Evolutionary conservation across 768 basidiomycete species (phyloP).

Genomic region (Lactifluus hygrophoroides): DNA sequence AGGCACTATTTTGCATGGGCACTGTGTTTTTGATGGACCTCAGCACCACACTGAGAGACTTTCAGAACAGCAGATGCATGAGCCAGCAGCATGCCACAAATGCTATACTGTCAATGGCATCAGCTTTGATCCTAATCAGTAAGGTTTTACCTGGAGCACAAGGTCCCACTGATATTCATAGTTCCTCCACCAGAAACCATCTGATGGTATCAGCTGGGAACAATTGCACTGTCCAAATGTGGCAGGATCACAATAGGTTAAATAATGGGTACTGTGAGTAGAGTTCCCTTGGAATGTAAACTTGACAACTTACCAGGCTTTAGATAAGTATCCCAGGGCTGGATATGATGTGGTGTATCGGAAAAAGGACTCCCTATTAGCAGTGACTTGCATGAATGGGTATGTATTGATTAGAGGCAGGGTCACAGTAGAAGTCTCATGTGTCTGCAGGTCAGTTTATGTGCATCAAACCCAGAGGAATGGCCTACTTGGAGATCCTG

Average conservation of each 20-base stretch:
- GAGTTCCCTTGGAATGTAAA: background rate
- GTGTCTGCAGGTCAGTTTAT: slow-evolving; percentile 3
- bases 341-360: slow-evolving; percentile 13
- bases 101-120: slow-evolving; percentile 17
- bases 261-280: background rate
- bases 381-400: slow-evolving; percentile 16
- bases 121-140: slow-evolving; percentile 20
- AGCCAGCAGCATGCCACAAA: slow-evolving; percentile 1
- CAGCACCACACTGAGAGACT: background rate
- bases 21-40: slow-evolving; percentile 1
- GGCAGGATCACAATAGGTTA: slow-evolving; percentile 7
- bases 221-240: slow-evolving; percentile 12
- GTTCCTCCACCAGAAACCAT: background rate
- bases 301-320: background rate
- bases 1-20: slow-evolving; percentile 15
- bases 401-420: background rate
- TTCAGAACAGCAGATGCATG: background rate
- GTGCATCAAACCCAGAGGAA: background rate
- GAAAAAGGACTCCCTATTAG: slow-evolving; percentile 10
- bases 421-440: background rate
- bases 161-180: background rate
- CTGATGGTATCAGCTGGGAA: slow-evolving; percentile 16
- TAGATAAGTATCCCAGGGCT: slow-evolving; percentile 11
- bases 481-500: background rate
- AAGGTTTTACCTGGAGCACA: background rate